A percentile compares a stretch with the other conserved stretches of the same genome.
These are phyloP conservation scores for Zygotorulaspora mrakii DNA, from an alignment of 1,139 yeast genomes.

Conservation along the genomic window DNA sequence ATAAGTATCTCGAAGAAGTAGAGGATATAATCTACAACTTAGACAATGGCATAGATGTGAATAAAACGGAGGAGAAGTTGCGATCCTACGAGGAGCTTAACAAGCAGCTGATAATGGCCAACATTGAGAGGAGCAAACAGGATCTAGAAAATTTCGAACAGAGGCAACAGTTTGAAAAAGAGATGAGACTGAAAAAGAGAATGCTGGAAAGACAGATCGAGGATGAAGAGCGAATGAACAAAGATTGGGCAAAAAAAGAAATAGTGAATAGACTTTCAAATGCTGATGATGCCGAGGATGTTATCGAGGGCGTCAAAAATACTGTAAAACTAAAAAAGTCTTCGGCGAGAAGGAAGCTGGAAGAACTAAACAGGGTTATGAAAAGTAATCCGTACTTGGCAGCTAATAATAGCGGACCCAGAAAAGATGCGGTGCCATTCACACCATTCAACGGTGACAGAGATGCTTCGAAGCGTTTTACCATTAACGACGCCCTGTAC, in stretches of 20 bases:
- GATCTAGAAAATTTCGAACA: slow-evolving; percentile 55
- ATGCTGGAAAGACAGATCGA: slow-evolving; percentile 65
- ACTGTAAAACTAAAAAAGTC: slow-evolving; percentile 62
- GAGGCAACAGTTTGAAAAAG: slow-evolving; percentile 51
- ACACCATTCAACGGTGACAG: slow-evolving; percentile 95
- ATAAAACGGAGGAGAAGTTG: slow-evolving; percentile 65
- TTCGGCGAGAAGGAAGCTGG: slow-evolving; percentile 60
- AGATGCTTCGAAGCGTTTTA: slow-evolving; percentile 46
- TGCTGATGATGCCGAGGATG: slow-evolving; percentile 46
- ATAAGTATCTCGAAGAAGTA: slow-evolving; percentile 75
- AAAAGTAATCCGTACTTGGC: slow-evolving; percentile 36
- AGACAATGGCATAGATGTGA: slow-evolving; percentile 65
- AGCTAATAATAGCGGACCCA: slow-evolving; percentile 20
- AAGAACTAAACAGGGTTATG: slow-evolving; percentile 51
- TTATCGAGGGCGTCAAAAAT: slow-evolving; percentile 52
- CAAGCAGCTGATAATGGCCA: slow-evolving; percentile 70
- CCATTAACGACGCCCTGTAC: slow-evolving; percentile 44
- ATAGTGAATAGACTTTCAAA: slow-evolving; percentile 63
- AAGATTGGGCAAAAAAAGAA: slow-evolving; percentile 61
- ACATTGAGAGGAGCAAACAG: slow-evolving; percentile 65
- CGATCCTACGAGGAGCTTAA: slow-evolving; percentile 72
- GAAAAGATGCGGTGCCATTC: slow-evolving; percentile 51
- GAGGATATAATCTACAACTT: slow-evolving; percentile 79
- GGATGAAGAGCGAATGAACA: slow-evolving; percentile 60
- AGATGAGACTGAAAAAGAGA: slow-evolving; percentile 57